Evolutionary conservation across 305 asterid genomes (phyloP), one percentile per base, ranked within the genome.

Genomic region (Fraxinus paxiana): DNA sequence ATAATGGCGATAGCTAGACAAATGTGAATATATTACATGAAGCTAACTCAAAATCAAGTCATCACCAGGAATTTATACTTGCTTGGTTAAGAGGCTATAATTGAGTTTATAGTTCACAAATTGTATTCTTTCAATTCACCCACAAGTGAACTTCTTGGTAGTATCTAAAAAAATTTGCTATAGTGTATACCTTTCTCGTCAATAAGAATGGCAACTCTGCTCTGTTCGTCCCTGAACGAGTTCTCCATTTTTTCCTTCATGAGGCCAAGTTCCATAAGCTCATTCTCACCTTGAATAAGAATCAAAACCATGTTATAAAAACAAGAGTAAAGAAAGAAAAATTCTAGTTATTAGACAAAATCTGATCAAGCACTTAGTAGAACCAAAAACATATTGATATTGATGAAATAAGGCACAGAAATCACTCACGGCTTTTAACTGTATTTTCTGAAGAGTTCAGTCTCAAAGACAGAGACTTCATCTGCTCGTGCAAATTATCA

Each of bases 141-240:
- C 24, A 48, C 76, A 8, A 59, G 46, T 9, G 76, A 81, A 69
- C 72, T 15, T 48, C 59, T 51, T 72, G 76, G 37, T 63, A 56
- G 22, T 69, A 26, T 35, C 1, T 81, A 41, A 73, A 67, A 75
- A 65, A 74, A 81, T 78, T 22, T 63, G 76, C 76, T 54, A 20
- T n/a, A 86, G 56, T 83, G 77, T 77, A 71, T 90, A 96, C 99
- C 97, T 91, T 92, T 96, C 87, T 90, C 95, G 85, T 86, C 91
- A 80, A 91, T 83, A 75, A 89, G 82, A 73, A 82, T 51, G 81
- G 85, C 77, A 28, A 89, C 86, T 89, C 84, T 91, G 77, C 80
- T 89, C 82, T 90, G 88, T 82, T 92, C 97, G 87, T 81, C 85
- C 84, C 80, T 88, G 72, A 91, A 88, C 81, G 79, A 82, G 83